Evolutionary conservation across 139 green algal genomes (phyloP), one percentile per base, ranked within the genome.

Genomic region (Volvox africanus): DNA sequence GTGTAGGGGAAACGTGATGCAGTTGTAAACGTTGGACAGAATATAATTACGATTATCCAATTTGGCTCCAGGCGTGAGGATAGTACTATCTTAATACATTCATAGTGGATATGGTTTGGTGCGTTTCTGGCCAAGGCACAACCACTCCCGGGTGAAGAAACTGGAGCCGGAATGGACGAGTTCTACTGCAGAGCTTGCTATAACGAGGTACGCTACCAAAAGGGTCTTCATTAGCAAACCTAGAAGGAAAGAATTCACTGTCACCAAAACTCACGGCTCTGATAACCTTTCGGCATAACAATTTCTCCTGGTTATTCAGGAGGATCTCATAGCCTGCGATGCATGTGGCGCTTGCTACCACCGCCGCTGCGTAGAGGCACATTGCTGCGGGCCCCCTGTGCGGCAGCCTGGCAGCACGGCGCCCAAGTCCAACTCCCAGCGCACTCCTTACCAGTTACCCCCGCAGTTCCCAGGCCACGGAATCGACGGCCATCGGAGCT

Each of bases 111-210:
- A 55, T 55, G 44, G 44, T 55, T 55, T 55, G 44, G 44, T 55
- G 44, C 44, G 44, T 55, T 55, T 14, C 5, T 55, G 44, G 44
- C 44, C 44, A 55, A 55, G 44, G 44, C 44, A 5, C 5, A 55
- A 55, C 44, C 5, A 55, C 44, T 55, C 44, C 9, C 44, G 44
- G 44, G 44, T 55, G 44, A 55, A 55, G 5, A 55, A 5, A 55
- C 44, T 55, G 44, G 44, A 55, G 65, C 24, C 65, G 71, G 22
- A n/a, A 87, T 87, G 81, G 61, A 61, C 30, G 30, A 77, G 0
- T 61, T 61, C 13, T 87, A 37, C 61, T 87, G 81, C 61, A 61
- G 61, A 33, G 81, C 61, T 28, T 87, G 81, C 61, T 87, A 87
- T 61, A 61, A 86, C 26, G 55, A 22, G 80, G 80, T 86, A 68